Base-by-base conservation (phyloP, 495 filamentous ascomycete genomes). In the Barbatosphaeria neglecta region DNA sequence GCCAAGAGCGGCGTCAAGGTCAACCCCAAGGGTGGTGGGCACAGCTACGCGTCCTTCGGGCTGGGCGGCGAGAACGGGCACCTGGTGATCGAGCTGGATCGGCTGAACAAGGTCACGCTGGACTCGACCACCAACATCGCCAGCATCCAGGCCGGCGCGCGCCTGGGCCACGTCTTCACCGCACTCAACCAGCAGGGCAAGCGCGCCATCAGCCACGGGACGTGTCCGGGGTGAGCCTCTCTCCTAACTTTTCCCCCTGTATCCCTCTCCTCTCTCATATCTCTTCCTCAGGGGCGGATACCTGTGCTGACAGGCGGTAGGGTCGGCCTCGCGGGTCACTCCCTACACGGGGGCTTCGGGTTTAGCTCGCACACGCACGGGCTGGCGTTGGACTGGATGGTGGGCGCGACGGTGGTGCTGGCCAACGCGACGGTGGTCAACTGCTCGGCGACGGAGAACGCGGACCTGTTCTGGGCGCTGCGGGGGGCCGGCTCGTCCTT, bases 11-110 rank as follows among this genome's bases (percentile, higher is more conserved):
- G 64, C 4, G 57, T 69, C 13, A 70, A 71, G 49, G 64, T 68
- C 7, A 65, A 52, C 8, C 48, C 68, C 20, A 73, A 70, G 51
- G 62, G 60, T 22, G 69, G 69, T 39, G 69, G 69, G 2, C 69
- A 73, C 53, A 70, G 65, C 44, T 71, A 73, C 46, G 69, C 61
- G 4, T 69, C 65, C 17, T 62, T 68, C 11, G 69, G 69, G 25
- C 54, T 73, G 5, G 69, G 69, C 10, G 69, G 69, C 2, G 66
- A 73, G 54, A 58, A 73, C 18, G 69, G 69, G 9, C 67, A 70
- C 52, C 59, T 73, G 15, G 58, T 70, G 23, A 59, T 73, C 19
- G 52, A 71, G 46, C 46, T 73, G 35, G 65, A 71, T 45, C 61
- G 64, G 13, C 66, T 70, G 64, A 57, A 61, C 54, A 55, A 61